Percentiles rank a stretch among this genome's conserved stretches.
Conservation (phyloP, 2,329 filamentous ascomycete species). For the Colletotrichum tropicale region DNA sequence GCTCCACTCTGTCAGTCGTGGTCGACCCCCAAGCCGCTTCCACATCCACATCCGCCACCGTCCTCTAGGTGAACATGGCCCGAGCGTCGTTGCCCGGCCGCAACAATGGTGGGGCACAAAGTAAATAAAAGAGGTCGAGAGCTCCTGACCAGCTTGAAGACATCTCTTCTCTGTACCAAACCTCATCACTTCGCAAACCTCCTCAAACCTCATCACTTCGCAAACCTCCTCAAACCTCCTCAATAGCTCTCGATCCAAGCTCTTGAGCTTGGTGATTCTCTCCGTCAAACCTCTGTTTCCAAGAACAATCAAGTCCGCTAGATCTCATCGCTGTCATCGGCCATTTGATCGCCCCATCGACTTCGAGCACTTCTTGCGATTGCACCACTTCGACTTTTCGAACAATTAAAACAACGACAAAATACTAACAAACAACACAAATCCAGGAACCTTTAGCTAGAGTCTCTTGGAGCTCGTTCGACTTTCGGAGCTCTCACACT, state of each 20-base stretch:
- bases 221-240: constrained; percentile 17
- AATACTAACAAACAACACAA: constrained; percentile 55
- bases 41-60: background rate
- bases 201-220: constrained; percentile 16
- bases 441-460: constrained; percentile 63
- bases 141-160: constrained; percentile 22
- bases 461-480: constrained; percentile 63
- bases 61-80: background rate
- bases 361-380: constrained; percentile 47
- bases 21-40: background rate
- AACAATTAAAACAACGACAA: constrained; percentile 44
- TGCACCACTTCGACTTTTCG: constrained; percentile 49
- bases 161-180: constrained; percentile 28
- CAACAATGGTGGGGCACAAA: constrained; percentile 36
- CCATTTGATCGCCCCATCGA: constrained; percentile 54
- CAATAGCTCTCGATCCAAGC: constrained; percentile 7
- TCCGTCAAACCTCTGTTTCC: constrained; percentile 28
- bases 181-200: constrained; percentile 22
- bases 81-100: constrained; percentile 23
- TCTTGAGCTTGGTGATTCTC: constrained; percentile 25
- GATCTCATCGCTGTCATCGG: constrained; percentile 50
- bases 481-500: constrained; percentile 41
- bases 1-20: background rate
- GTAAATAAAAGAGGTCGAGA: constrained; percentile 50
- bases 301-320: constrained; percentile 45